Percentiles rank a stretch among this genome's conserved stretches.
These are phyloP conservation scores for Dictyostelium citrinum DNA, from an alignment of 78 protist species.

Conservation along the genomic window DNA sequence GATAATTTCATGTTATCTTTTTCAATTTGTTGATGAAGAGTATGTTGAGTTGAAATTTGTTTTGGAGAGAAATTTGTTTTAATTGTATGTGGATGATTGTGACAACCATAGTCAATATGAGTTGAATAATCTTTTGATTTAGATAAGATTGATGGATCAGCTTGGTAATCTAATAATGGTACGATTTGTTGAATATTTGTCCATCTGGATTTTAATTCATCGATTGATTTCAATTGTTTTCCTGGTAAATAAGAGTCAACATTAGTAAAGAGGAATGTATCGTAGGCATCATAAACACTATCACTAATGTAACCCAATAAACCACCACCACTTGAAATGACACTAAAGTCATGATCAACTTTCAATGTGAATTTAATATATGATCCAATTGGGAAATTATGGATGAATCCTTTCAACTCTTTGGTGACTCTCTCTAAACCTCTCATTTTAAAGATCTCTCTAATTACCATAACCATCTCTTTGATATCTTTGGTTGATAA, in stretches of 20 bases:
- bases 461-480: neutral
- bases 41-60: neutral
- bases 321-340: conserved; percentile 29
- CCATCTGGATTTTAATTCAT: neutral
- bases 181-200: neutral
- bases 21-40: neutral
- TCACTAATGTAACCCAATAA: conserved; percentile 36
- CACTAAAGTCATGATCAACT: conserved; percentile 40
- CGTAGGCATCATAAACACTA: conserved; percentile 23
- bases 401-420: conserved; percentile 42
- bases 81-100: neutral
- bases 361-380: conserved; percentile 23
- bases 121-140: neutral
- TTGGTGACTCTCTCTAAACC: conserved; percentile 28
- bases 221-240: neutral
- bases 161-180: neutral
- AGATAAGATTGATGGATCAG: neutral
- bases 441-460: conserved; percentile 2
- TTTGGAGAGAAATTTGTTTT: neutral
- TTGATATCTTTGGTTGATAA: neutral
- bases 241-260: neutral
- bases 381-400: neutral
- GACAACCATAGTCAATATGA: neutral
- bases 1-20: neutral
- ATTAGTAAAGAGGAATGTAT: conserved; percentile 11